Percentiles rank a stretch among this genome's conserved stretches.
Evolutionary conservation across 371 early-diverging fungal genomes (phyloP).

Genomic region (Apophysomyces sp.): DNA sequence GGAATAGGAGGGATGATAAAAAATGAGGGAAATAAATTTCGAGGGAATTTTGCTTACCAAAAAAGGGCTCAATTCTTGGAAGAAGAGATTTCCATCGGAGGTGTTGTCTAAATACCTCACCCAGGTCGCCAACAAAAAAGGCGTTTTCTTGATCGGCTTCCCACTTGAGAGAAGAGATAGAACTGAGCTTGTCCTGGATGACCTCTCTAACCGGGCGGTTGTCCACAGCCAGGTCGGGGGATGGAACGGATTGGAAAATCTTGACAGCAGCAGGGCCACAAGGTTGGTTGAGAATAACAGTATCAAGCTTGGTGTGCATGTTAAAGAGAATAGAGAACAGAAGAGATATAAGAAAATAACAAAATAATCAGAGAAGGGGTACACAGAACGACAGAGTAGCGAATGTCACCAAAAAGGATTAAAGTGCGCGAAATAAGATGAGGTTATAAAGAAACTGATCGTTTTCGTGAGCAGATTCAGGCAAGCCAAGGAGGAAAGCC

Average conservation of each 20-base stretch:
- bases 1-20: slow-evolving; percentile 8
- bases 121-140: slow-evolving; percentile 93
- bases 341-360: slow-evolving; percentile 1
- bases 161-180: slow-evolving; percentile 42
- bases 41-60: slow-evolving; percentile 56
- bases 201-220: slow-evolving; percentile 33
- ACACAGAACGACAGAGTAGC: slow-evolving; percentile 14
- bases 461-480: slow-evolving; percentile 23
- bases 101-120: slow-evolving; percentile 86
- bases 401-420: slow-evolving; percentile 22
- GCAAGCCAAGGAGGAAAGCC: slow-evolving; percentile 71
- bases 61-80: slow-evolving; percentile 94
- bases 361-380: background rate
- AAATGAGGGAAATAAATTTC: background rate
- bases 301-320: slow-evolving; percentile 41
- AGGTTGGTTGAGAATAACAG: slow-evolving; percentile 28
- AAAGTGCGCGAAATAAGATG: slow-evolving; percentile 21
- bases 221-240: slow-evolving; percentile 26
- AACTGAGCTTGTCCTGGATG: slow-evolving; percentile 30
- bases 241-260: slow-evolving; percentile 10
- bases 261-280: slow-evolving; percentile 6
- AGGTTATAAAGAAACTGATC: background rate
- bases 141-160: slow-evolving; percentile 81
- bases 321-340: slow-evolving; percentile 7
- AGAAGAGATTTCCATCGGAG: slow-evolving; percentile 77